Evolutionary conservation across 352 stramenopile genomes (phyloP).

Genomic region (Hyaloperonospora arabidopsidis): DNA sequence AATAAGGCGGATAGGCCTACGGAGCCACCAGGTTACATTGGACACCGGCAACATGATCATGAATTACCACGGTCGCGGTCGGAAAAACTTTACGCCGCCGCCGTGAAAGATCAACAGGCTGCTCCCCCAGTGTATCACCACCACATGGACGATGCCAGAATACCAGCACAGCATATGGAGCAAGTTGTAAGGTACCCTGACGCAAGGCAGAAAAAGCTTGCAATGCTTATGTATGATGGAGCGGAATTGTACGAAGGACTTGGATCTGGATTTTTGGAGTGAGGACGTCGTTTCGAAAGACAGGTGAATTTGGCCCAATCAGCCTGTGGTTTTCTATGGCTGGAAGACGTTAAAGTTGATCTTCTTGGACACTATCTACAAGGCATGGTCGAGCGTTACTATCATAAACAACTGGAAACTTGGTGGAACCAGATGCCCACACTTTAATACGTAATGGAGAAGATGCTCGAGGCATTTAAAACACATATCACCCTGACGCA

Average conservation of each 20-base stretch:
- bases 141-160: too few relatives aligned
- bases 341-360: background rate
- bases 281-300: constrained; percentile 9
- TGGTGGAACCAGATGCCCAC: constrained; percentile 10
- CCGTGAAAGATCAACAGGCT: too few relatives aligned
- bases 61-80: too few relatives aligned
- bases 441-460: constrained; percentile 15
- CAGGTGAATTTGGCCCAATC: constrained; percentile 4
- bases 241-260: constrained; percentile 8
- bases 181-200: background rate
- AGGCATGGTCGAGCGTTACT: background rate
- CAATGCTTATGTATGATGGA: constrained; percentile 1
- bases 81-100: too few relatives aligned
- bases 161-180: too few relatives aligned
- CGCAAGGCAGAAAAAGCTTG: constrained; percentile 5
- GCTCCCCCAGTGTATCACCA: too few relatives aligned
- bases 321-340: constrained; percentile 4
- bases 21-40: too few relatives aligned
- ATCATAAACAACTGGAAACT: background rate
- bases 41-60: too few relatives aligned
- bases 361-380: background rate
- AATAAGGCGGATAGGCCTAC: too few relatives aligned
- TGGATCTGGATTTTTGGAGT: constrained; percentile 4
- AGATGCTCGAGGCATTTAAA: constrained; percentile 8
- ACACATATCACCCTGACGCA: background rate